These are phyloP conservation scores for Massospora cicadina DNA, from an alignment of 371 early-diverging fungal species.

Conservation along the genomic window DNA sequence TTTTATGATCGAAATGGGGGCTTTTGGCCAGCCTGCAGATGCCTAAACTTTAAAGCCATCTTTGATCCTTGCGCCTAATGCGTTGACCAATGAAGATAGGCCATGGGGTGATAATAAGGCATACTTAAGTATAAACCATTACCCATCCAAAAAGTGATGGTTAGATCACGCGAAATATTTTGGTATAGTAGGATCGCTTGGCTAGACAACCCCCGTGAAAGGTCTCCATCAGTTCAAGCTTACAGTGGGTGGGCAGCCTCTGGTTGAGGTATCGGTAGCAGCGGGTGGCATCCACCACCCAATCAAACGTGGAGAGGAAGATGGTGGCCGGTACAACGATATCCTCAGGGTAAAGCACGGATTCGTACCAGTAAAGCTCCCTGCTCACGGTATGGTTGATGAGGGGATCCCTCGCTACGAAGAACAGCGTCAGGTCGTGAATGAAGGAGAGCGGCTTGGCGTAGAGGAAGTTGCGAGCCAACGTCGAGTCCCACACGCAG, in stretches of 20 bases:
- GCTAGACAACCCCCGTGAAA: neutral
- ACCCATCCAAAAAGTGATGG: no score
- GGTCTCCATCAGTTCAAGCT: neutral
- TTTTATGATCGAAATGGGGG: no score
- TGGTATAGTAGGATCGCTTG: neutral
- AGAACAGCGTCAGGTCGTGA: neutral
- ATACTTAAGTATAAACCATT: no score
- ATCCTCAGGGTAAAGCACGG: neutral
- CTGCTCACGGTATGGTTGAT: neutral
- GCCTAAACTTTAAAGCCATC: no score
- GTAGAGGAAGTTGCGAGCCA: conserved; percentile 3
- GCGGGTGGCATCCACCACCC: neutral
- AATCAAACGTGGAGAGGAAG: neutral
- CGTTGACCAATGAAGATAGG: no score
- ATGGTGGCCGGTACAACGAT: neutral
- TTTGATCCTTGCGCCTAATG: no score
- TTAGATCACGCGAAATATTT: neutral
- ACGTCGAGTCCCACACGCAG: neutral
- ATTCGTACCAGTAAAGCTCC: neutral
- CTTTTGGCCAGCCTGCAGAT: no score
- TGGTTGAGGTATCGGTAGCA: neutral
- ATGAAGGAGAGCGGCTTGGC: neutral
- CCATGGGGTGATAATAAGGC: no score
- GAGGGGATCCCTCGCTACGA: neutral
- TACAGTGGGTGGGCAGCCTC: neutral